Evolutionary conservation across 2,329 filamentous ascomycete genomes (phyloP), one percentile per base, ranked within the genome.

Genomic region (Fusarium citri): DNA sequence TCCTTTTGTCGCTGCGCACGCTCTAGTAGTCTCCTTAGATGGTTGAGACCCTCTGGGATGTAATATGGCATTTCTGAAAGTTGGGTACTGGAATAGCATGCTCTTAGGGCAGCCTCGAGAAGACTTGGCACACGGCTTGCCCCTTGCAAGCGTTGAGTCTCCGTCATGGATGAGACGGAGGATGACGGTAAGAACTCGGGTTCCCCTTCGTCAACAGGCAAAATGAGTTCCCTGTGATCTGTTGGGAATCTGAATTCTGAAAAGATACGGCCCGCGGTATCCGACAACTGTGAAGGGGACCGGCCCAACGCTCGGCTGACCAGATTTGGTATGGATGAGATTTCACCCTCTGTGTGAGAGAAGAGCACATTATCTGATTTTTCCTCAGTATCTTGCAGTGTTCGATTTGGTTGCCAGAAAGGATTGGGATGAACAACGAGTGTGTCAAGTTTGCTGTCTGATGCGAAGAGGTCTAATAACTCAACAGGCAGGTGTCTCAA

Each of bases 401-500:
- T 54, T 30, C 55, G 28, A 4, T 76, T 74, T 12, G 84, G 83
- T 54, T 84, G 79, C 58, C 85, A 80, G 64, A 91, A 89, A 0
- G 88, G 87, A 72, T 93, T 93, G 1, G 90, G 90, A 58, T 88
- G 85, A 5, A 90, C 71, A 26, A 81, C 82, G n/a, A 92, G 78
- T 7, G 82, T 82, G 15, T 78, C 76, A n/a, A 91, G 80, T 22
- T 82, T 83, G 47, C 81, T 77, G 1, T 78, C 75, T 12, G 78
- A 74, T 31, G 80, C 78, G 22, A 92, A 77, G 4, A 92, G 81
- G 25, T 85, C 78, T 2, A 92, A 80, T 1, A 93, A 79, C 74
- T 92, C 90, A 57, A 83, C 86, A 0, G 91, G 91, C 2, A 94
- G 81, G 64, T 81, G 86, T 9, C 82, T 83, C 14, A 94, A 80